Evolutionary conservation across 164 flowering plant species (phyloP).

Genomic region (Hamamelis virginiana): DNA sequence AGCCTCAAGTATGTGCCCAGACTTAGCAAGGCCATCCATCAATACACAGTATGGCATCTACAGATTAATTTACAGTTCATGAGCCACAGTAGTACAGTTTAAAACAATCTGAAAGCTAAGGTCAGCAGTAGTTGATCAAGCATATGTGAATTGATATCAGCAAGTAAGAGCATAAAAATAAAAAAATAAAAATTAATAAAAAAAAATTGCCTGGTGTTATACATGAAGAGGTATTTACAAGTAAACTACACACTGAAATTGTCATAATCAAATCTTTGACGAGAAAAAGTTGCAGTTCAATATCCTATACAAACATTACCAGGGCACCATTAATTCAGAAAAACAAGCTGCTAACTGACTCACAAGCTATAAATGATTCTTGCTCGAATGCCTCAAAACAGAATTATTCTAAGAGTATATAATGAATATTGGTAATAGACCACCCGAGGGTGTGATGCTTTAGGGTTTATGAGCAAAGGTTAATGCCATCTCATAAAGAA

Average conservation of each 20-base stretch:
- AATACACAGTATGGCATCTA: conserved; percentile 92
- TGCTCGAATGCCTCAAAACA: not conserved
- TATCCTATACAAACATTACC: not conserved
- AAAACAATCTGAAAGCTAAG: not conserved
- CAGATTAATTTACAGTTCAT: conserved; percentile 18
- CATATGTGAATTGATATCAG: not conserved
- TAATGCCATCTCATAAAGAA: too few species aligned
- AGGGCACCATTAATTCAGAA: not conserved
- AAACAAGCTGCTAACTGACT: not conserved
- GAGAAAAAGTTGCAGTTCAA: too few species aligned
- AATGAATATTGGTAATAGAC: too few species aligned
- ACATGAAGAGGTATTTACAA: too few species aligned
- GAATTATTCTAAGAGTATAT: not conserved
- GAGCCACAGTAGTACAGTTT: not conserved
- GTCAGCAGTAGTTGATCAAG: not conserved
- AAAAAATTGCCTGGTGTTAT: too few species aligned
- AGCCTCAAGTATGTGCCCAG: conserved; percentile 77
- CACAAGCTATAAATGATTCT: not conserved
- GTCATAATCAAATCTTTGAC: too few species aligned
- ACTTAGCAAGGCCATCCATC: conserved; percentile 89
- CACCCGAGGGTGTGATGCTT: too few species aligned
- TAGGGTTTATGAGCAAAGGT: too few species aligned
- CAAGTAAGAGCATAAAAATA: not conserved
- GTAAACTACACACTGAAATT: too few species aligned
- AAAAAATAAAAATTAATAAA: too few species aligned